phyloP scores from a whole-genome alignment of 257 asterid genomes.

The Penstemon newberryi region DNA sequence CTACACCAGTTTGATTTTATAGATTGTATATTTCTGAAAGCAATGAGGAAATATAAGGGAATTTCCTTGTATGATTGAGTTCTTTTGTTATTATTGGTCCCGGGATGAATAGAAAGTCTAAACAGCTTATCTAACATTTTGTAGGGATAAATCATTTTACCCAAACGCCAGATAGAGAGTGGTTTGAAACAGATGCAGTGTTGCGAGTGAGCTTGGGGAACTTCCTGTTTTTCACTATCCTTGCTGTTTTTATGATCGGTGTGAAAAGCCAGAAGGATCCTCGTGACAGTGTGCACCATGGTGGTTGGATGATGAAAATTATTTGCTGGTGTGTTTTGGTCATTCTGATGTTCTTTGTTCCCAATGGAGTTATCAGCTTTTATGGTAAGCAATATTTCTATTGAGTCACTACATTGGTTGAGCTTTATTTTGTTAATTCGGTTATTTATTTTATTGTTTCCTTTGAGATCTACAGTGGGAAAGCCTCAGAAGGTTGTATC shows the following conservation, averaged over 20 bases:
- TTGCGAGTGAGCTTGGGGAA: slow-evolving; percentile 95
- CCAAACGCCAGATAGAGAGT: slow-evolving; percentile 86
- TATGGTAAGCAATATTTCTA: slow-evolving; percentile 55
- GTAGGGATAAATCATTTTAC: slow-evolving; percentile 94
- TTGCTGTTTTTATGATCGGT: slow-evolving; percentile 82
- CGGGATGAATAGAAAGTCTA: slow-evolving; percentile 8
- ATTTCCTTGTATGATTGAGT: not conserved
- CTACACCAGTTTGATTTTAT: too few species aligned
- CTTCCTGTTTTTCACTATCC: slow-evolving; percentile 81
- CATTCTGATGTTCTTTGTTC: slow-evolving; percentile 85
- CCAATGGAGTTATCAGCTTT: slow-evolving; percentile 81
- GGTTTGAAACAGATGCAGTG: slow-evolving; percentile 98
- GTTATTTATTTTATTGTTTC: not conserved
- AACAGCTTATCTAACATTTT: slow-evolving; percentile 12
- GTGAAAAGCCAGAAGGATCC: slow-evolving; percentile 91
- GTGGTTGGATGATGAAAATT: slow-evolving; percentile 95
- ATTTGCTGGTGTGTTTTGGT: slow-evolving; percentile 88
- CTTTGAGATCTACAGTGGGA: not conserved
- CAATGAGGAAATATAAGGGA: not conserved
- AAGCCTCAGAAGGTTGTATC: not conserved
- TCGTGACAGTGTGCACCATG: slow-evolving; percentile 87
- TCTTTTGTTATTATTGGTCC: not conserved
- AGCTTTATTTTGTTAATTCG: not conserved
- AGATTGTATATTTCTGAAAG: not conserved
- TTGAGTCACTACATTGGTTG: slow-evolving; percentile 1